Evolutionary conservation across 2,329 filamentous ascomycete genomes (phyloP), one percentile per base, ranked within the genome.

Genomic region (Alternaria longipes): DNA sequence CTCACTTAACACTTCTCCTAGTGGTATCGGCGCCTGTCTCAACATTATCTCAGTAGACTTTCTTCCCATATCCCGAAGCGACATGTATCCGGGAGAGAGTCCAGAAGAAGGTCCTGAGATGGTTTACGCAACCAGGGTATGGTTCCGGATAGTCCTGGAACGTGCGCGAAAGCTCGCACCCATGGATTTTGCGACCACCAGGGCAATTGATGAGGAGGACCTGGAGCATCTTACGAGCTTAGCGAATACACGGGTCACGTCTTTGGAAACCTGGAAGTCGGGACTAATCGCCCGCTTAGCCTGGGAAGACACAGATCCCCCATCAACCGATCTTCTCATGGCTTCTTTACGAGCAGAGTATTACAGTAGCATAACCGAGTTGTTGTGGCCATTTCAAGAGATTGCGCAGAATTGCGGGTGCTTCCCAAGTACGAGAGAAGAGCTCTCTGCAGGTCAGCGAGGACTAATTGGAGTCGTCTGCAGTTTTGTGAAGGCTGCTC

Each of bases 321-420:
- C n/a, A 12, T 57, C 22, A 45, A 57, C 30, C 18, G n/a, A 57
- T n/a, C 40, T n/a, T 52, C 16, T 57, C 8, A 57, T 8, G 5
- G 55, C 46, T 52, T 57, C 38, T 22, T 22, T 57, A 30, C 11
- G 22, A 57, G 46, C 20, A 40, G 54, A 57, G 38, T 57, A 45
- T 32, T 57, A 57, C 20, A 41, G 26, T 4, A 20, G 54, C 22
- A 9, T 38, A 28, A 20, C 22, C 6, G n/a, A 9, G 11, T 45
- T 52, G 6, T 45, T 57, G 16, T 2, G 11, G 8, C 42, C 12
- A 3, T 28, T 28, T 12, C 18, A 28, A 4, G 16, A 45, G 14
- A n/a, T 28, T n/a, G 8, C n/a, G 12, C 1, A 5, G 28, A 5
- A 1, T 8, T 45, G 1, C 1, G 7, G n/a, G 42, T 45, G 22